Percentiles rank a stretch among this genome's conserved stretches.
Conservation (phyloP, 108 stramenopile genomes). For the Skeletonema marinoi region DNA sequence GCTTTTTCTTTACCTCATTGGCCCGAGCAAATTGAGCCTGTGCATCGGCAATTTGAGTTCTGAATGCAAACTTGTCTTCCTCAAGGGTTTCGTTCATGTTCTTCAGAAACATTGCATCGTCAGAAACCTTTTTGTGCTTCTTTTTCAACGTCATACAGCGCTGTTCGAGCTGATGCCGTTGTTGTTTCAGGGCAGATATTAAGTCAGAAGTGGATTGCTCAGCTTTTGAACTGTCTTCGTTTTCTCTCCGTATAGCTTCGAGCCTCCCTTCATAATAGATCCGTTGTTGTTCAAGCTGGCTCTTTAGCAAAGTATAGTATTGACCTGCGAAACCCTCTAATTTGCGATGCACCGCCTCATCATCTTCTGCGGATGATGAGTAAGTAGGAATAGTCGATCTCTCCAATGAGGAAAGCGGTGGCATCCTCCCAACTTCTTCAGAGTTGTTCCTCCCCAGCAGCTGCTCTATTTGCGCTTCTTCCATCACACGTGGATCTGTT, state of each 20-base stretch:
- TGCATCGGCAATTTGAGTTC: slow-evolving; percentile 58
- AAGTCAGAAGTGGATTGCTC: slow-evolving; percentile 49
- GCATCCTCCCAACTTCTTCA: slow-evolving; percentile 6
- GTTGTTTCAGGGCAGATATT: slow-evolving; percentile 76
- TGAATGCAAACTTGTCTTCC: slow-evolving; percentile 62
- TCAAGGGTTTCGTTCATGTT: slow-evolving; percentile 83
- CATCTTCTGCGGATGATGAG: slow-evolving; percentile 75
- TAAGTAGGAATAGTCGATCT: slow-evolving; percentile 66
- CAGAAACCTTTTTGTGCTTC: slow-evolving; percentile 58
- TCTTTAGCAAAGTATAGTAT: slow-evolving; percentile 88
- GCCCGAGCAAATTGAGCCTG: slow-evolving; percentile 56
- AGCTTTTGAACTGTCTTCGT: slow-evolving; percentile 7
- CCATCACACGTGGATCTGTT: slow-evolving; percentile 66
- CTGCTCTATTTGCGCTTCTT: slow-evolving; percentile 30
- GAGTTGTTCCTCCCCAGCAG: slow-evolving; percentile 17
- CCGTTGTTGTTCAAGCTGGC: slow-evolving; percentile 91
- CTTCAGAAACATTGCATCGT: slow-evolving; percentile 65
- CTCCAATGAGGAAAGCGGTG: slow-evolving; percentile 51
- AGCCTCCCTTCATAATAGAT: slow-evolving; percentile 86
- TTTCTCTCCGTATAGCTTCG: slow-evolving; percentile 70
- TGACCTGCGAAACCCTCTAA: slow-evolving; percentile 87
- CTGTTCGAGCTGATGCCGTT: slow-evolving; percentile 74
- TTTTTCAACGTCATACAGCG: slow-evolving; percentile 58
- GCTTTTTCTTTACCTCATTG: slow-evolving; percentile 44
- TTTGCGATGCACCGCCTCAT: slow-evolving; percentile 89